Conservation (phyloP, 495 filamentous ascomycete genomes). For the Aspergillus carlsbadensis region DNA sequence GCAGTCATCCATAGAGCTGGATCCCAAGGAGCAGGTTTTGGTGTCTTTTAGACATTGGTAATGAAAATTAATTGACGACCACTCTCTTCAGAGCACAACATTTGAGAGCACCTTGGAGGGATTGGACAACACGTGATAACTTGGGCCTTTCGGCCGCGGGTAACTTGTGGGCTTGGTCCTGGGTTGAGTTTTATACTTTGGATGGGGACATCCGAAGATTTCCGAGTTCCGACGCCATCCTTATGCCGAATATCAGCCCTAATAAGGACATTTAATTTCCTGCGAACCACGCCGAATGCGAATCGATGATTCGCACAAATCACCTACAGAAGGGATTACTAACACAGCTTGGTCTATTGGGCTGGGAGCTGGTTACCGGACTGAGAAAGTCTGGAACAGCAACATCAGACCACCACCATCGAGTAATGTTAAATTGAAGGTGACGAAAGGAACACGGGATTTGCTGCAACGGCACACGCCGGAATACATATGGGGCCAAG, state of each 20-base stretch:
- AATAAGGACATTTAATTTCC: neutral
- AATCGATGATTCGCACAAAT: conserved; percentile 1
- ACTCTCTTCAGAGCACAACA: neutral
- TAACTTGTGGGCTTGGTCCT: neutral
- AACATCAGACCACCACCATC: neutral
- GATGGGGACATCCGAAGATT: conserved; percentile 14
- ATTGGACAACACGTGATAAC: conserved; percentile 11
- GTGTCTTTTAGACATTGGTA: conserved; percentile 48
- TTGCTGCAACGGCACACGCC: conserved; percentile 14
- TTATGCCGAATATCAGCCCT: conserved; percentile 12
- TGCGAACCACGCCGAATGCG: conserved; percentile 5
- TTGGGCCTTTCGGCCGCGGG: conserved; percentile 11
- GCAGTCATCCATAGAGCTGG: conserved; percentile 30
- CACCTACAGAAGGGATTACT: neutral
- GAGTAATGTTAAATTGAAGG: neutral
- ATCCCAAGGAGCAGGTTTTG: conserved; percentile 40
- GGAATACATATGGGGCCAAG: conserved; percentile 10
- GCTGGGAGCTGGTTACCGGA: neutral
- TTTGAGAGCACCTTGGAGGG: too few species aligned
- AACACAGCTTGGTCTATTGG: neutral
- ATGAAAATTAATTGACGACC: neutral
- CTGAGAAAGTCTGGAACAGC: neutral
- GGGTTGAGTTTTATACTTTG: neutral
- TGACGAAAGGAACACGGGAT: neutral
- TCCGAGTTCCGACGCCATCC: conserved; percentile 7